Conservation (phyloP, 306 rosid species). For the Biancaea sappan region DNA sequence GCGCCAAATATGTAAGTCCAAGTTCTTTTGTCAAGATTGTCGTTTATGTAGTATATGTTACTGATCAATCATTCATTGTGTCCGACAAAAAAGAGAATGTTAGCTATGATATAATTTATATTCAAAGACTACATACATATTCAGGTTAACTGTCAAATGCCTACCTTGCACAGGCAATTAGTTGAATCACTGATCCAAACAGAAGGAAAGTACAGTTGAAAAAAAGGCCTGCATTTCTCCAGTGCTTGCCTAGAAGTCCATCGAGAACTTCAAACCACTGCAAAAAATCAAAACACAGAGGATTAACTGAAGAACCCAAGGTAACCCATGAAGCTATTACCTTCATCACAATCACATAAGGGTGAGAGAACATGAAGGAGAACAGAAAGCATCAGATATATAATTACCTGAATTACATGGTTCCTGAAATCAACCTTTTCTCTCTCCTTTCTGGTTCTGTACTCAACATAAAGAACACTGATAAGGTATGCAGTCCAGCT, state of each 20-base stretch:
- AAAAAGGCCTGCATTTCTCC: constrained; percentile 91
- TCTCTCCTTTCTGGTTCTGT: constrained; percentile 95
- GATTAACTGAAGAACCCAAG: constrained; percentile 22
- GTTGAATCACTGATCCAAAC: constrained; percentile 96
- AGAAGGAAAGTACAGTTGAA: constrained; percentile 98
- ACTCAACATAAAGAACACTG: constrained; percentile 88
- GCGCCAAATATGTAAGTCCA: constrained; percentile 99
- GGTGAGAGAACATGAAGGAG: not conserved
- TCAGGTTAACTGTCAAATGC: not conserved
- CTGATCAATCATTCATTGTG: constrained; percentile 43
- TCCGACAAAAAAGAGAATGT: not conserved
- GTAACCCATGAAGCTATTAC: not conserved
- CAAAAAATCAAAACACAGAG: constrained; percentile 3
- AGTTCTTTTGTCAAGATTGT: constrained; percentile 98
- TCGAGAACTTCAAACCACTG: constrained; percentile 99
- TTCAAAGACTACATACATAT: not conserved
- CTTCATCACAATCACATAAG: not conserved
- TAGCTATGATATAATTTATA: not conserved
- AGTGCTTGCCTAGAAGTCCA: constrained; percentile 88
- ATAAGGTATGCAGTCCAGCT: constrained; percentile 99
- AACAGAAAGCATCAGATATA: not conserved
- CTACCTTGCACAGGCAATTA: constrained; percentile 97
- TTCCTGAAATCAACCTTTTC: constrained; percentile 94
- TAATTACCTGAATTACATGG: constrained; percentile 86
- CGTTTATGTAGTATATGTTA: constrained; percentile 94